Evolutionary conservation across 169 alveolate species (phyloP).

Genomic region (Cryptosporidium viatorum): DNA sequence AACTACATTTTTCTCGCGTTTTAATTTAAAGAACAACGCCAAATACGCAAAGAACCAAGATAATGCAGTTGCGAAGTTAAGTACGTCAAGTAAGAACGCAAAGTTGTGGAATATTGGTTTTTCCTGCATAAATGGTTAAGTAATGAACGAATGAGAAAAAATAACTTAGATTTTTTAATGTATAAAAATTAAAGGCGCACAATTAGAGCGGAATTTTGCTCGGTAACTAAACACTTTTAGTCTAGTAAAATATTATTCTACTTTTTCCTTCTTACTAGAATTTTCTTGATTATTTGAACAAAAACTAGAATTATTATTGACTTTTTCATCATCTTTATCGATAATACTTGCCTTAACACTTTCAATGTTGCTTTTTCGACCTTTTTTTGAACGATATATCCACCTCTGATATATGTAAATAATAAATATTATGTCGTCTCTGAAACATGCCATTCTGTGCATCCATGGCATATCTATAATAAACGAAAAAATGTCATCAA

Average conservation of each 20-base stretch:
- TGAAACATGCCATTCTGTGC: constrained; percentile 96
- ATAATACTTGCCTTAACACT: neutral
- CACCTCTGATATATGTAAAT: constrained; percentile 96
- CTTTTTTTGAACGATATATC: constrained; percentile 87
- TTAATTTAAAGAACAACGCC: constrained; percentile 73
- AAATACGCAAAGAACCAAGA: constrained; percentile 80
- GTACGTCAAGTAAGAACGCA: constrained; percentile 74
- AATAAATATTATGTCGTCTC: constrained; percentile 98
- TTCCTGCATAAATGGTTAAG: constrained; percentile 26
- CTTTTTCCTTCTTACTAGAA: neutral
- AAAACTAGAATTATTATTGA: neutral
- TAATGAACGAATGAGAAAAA: neutral
- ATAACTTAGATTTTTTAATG: neutral
- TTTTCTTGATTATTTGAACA: neutral
- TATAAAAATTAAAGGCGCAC: neutral
- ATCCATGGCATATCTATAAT: constrained; percentile 97
- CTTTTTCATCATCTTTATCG: neutral
- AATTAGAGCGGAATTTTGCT: neutral
- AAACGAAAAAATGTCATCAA: constrained; percentile 97
- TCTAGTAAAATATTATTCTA: constrained; percentile 4
- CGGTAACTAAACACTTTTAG: neutral
- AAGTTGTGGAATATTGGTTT: constrained; percentile 22
- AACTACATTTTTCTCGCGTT: constrained; percentile 70
- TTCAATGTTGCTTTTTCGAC: constrained; percentile 42
- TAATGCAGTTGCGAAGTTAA: constrained; percentile 78